A percentile compares a stretch with the other conserved stretches of the same genome.
phyloP scores from a whole-genome alignment of 148 eudicot genomes.

The Rhododendron molle region DNA sequence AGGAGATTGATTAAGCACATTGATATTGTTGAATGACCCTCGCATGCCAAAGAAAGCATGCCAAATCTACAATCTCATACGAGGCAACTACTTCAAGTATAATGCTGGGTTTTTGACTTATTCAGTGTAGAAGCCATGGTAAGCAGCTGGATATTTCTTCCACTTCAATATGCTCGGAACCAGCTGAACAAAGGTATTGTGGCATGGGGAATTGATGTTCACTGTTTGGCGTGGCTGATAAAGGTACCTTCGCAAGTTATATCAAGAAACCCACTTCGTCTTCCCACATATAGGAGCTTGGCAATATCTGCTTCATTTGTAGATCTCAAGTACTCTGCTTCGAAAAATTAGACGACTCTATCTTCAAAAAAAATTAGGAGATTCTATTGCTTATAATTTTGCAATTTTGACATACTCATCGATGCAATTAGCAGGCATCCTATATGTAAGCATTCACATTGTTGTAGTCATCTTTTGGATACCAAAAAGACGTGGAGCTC shows the following conservation, averaged over 20 bases:
- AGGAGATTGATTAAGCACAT: no score
- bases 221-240: slow-evolving; percentile 85
- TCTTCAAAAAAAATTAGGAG: background rate
- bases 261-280: no score
- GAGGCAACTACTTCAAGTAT: no score
- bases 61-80: no score
- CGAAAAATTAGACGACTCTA: background rate
- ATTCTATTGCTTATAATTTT: background rate
- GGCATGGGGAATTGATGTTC: slow-evolving; percentile 70
- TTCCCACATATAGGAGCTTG: background rate
- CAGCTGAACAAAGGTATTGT: slow-evolving; percentile 71
- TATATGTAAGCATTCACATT: background rate
- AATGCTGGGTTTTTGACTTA: no score
- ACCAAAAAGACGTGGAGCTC: background rate
- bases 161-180: slow-evolving; percentile 31
- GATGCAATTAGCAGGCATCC: background rate
- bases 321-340: background rate
- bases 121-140: no score
- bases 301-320: no score
- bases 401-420: background rate
- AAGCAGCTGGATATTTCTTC: no score
- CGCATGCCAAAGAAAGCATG: no score
- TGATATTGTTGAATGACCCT: no score
- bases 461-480: background rate
- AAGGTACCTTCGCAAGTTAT: slow-evolving; percentile 37